Base-by-base conservation (phyloP, 169 alveolate species). In the Cryptosporidium baileyi region DNA sequence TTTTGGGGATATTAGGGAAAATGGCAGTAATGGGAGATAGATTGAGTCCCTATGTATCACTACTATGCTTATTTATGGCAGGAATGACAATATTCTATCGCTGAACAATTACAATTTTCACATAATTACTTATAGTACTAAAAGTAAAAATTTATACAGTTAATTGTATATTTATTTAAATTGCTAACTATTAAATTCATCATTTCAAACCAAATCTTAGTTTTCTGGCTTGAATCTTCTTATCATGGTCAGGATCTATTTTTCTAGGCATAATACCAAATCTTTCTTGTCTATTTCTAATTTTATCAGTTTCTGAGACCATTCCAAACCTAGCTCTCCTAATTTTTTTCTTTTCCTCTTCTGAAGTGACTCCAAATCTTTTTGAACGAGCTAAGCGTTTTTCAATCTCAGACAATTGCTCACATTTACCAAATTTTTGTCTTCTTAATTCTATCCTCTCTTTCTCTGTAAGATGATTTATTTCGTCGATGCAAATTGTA, bases 1-100 rank as follows among this genome's bases (percentile, higher is more conserved):
- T 95, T 88, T 79, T 91, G 40, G 99, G 99, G 34, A 80, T 96
- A 26, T 85, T 96, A 63, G 98, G 99, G 30, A 94, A 94, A 81
- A 91, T 95, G 67, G 99, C 99, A 44, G 97, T 96, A 11, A 93
- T 97, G 22, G 99, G 99, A 1, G 99, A 97, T 88, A 91, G 99
- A 38, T 93, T 97, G 45, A 93, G 97, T 8, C 96, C 97, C 28
- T 97, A 95, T 82, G 98, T 97, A 9, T 91, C 98, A 19, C 63
- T 91, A 1, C 89, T 93, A 26, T 96, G 98, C 81, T 45, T 96
- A 1, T 49, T 94, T 0, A 91, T 96, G 89, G 98, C 98, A 17
- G 79, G 91, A 40, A 89, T 92, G 85, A 96, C 95, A 24, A 61
- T 97, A 19, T 92, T 95, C 60, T 52, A 94, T 13, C 88, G 98